Conservation (phyloP, 2,329 filamentous ascomycete species). For the Fusarium buxicola region DNA sequence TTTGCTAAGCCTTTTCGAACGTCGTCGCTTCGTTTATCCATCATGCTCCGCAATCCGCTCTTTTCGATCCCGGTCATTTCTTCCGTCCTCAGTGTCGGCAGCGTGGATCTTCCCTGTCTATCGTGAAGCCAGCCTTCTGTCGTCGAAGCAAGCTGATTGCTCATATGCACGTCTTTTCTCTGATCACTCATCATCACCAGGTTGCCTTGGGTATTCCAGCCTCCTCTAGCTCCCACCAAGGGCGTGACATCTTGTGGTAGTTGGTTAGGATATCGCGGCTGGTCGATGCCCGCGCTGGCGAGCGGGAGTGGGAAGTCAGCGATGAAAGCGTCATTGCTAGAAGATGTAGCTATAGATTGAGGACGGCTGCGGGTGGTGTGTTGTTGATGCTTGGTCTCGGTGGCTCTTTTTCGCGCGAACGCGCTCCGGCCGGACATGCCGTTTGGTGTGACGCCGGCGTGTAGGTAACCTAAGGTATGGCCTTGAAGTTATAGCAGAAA, state of each 20-base stretch:
- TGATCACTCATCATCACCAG: slow-evolving; percentile 34
- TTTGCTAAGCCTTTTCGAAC: slow-evolving; percentile 65
- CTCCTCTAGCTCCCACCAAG: slow-evolving; percentile 2
- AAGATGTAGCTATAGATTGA: slow-evolving; percentile 52
- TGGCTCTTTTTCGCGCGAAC: slow-evolving; percentile 69
- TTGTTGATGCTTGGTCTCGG: slow-evolving; percentile 57
- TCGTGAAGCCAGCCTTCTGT: slow-evolving; percentile 58
- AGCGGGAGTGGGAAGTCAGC: slow-evolving; percentile 53
- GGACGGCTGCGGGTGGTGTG: slow-evolving; percentile 42
- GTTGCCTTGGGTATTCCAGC: slow-evolving; percentile 17
- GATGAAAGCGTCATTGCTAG: slow-evolving; percentile 55
- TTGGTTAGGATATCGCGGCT: slow-evolving; percentile 56
- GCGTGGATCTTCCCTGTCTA: slow-evolving; percentile 56
- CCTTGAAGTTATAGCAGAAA: background rate
- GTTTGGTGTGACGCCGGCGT: background rate
- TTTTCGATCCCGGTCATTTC: slow-evolving; percentile 67
- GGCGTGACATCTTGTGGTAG: slow-evolving; percentile 9
- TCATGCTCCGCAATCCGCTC: slow-evolving; percentile 62
- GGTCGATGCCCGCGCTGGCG: slow-evolving; percentile 53
- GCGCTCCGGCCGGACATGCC: slow-evolving; percentile 69
- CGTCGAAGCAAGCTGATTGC: slow-evolving; percentile 41
- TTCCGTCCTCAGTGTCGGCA: slow-evolving; percentile 54
- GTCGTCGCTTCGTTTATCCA: slow-evolving; percentile 68
- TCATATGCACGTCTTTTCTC: slow-evolving; percentile 39
- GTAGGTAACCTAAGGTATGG: slow-evolving; percentile 5